Evolutionary conservation across 768 basidiomycete species (phyloP).

Genomic region (Xanthoconium purpureum): DNA sequence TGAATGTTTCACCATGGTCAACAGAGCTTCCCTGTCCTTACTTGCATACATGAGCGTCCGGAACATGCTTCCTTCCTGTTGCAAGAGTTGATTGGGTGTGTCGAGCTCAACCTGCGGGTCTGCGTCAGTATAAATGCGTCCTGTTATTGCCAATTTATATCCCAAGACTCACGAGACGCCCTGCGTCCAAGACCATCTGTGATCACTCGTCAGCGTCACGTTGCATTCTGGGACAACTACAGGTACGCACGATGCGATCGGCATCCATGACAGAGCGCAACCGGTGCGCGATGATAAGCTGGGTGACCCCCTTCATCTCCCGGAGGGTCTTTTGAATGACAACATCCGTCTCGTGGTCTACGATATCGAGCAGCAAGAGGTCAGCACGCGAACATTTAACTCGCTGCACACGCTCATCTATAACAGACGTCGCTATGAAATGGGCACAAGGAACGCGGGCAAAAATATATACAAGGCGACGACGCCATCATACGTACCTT

Average conservation of each 20-base stretch:
- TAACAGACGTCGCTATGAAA: constrained; percentile 6
- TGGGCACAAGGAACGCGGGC: background rate
- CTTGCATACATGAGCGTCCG: constrained; percentile 4
- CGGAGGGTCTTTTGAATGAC: constrained; percentile 7
- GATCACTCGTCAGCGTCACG: background rate
- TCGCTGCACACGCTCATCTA: background rate
- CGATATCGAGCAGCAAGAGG: background rate
- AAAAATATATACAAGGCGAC: background rate
- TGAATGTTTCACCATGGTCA: constrained; percentile 3
- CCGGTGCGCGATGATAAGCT: constrained; percentile 11
- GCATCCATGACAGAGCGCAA: constrained; percentile 9
- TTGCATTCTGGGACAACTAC: background rate
- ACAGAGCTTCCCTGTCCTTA: constrained; percentile 1
- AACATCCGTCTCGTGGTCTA: constrained; percentile 8
- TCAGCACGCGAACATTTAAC: background rate
- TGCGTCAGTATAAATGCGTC: background rate
- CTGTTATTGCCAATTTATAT: too few species aligned
- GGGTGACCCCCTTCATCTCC: constrained; percentile 3
- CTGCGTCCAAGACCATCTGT: constrained; percentile 11
- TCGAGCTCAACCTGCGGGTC: constrained; percentile 4
- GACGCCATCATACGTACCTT: constrained; percentile 18
- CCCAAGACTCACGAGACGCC: constrained; percentile 1
- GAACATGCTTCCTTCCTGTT: background rate
- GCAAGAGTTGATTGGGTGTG: constrained; percentile 3
- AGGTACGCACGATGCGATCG: constrained; percentile 5